Conservation (phyloP, 2,329 filamentous ascomycete species). For the Alternaria postmessia region DNA sequence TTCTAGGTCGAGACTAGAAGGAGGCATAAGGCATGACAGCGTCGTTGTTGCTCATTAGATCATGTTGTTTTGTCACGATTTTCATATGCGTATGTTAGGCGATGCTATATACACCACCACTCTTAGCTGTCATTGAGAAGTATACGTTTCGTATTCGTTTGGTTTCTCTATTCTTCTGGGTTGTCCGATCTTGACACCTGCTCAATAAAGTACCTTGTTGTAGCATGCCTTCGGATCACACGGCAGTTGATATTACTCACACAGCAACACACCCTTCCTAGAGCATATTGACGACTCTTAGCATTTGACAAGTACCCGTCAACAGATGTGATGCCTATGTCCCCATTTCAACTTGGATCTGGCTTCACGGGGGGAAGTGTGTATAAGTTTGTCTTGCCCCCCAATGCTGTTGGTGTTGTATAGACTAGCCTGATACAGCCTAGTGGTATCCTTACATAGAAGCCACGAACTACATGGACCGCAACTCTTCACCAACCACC, state of each 20-base stretch:
- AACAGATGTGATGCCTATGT: background rate
- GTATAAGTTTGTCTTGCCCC: background rate
- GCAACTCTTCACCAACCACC: background rate
- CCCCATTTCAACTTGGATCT: background rate
- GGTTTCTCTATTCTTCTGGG: background rate
- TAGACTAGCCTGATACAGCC: background rate
- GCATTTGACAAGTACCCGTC: background rate
- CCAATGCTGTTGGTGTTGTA: background rate
- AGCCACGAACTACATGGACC: background rate
- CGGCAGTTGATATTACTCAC: background rate
- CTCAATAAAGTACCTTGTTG: background rate
- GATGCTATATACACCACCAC: slow-evolving; percentile 10
- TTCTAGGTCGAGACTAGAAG: slow-evolving; percentile 24
- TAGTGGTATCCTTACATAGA: background rate
- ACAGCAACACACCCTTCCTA: background rate
- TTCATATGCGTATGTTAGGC: background rate
- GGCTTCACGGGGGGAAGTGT: background rate
- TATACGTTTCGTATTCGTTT: background rate
- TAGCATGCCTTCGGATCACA: background rate
- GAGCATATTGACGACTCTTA: background rate
- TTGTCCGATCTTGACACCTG: background rate
- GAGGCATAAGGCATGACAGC: background rate
- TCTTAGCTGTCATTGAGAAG: slow-evolving; percentile 2
- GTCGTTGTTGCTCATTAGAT: background rate
- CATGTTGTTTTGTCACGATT: slow-evolving; percentile 1